Percentiles rank a stretch among this genome's conserved stretches.
Conservation (phyloP, 116 monocot species). For the Zostera marina region DNA sequence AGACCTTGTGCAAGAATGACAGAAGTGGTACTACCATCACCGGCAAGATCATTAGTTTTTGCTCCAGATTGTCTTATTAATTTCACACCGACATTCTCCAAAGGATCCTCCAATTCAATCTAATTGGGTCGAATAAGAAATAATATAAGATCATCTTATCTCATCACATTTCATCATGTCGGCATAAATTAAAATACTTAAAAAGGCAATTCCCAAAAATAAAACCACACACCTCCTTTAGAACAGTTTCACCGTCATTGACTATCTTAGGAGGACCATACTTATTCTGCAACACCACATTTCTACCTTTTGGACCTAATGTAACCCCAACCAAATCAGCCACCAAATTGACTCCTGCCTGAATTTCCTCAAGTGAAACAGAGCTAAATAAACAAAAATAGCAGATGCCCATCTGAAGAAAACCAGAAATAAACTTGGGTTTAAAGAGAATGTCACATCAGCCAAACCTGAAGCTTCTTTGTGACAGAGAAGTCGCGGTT, state of each 20-base stretch:
- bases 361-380: constrained; percentile 4
- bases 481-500: constrained; percentile 72
- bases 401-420: neutral
- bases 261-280: constrained; percentile 90
- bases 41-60: constrained; percentile 76
- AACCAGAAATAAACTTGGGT: neutral
- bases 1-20: constrained; percentile 78
- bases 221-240: constrained; percentile 44
- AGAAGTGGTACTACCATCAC: constrained; percentile 85
- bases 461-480: constrained; percentile 60
- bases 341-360: constrained; percentile 84
- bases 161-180: neutral
- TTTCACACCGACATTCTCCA: constrained; percentile 88
- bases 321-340: constrained; percentile 78
- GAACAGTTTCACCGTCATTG: constrained; percentile 87
- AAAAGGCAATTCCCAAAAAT: neutral
- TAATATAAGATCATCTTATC: neutral
- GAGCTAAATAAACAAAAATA: neutral
- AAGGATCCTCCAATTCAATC: constrained; percentile 80
- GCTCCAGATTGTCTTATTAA: constrained; percentile 87
- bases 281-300: constrained; percentile 81
- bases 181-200: neutral
- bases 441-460: neutral
- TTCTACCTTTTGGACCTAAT: constrained; percentile 75
- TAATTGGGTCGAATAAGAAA: neutral